Conservation (phyloP, 208 protist species). For the Borovskyia barvae region DNA sequence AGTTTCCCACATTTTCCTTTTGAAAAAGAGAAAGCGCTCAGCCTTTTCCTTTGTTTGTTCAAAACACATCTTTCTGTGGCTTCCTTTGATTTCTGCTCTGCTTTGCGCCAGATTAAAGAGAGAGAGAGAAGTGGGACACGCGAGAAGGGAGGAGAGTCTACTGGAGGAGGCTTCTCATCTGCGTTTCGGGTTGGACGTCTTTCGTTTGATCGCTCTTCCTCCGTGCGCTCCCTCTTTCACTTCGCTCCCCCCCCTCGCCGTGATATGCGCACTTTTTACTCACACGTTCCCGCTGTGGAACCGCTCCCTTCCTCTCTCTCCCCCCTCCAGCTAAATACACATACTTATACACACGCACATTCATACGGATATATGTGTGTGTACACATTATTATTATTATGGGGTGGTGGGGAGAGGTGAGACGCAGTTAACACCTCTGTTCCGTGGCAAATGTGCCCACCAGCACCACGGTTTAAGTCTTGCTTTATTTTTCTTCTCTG, state of each 20-base stretch:
- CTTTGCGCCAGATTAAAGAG: too few relatives aligned
- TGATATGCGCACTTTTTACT: constrained; percentile 50
- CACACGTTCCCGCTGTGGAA: constrained; percentile 19
- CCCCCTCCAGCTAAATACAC: constrained; percentile 1
- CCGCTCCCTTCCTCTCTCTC: not conserved
- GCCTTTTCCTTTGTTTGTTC: too few relatives aligned
- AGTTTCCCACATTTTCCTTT: too few relatives aligned
- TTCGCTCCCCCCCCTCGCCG: constrained; percentile 30
- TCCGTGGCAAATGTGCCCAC: not conserved
- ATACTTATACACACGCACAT: not conserved
- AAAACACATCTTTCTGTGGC: too few relatives aligned
- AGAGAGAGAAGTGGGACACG: too few relatives aligned
- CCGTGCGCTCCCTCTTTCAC: not conserved
- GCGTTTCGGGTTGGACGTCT: not conserved
- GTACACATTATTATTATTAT: constrained; percentile 13
- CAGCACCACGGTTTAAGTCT: too few relatives aligned
- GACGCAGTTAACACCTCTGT: not conserved
- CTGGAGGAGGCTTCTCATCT: too few relatives aligned
- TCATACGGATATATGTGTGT: constrained; percentile 2
- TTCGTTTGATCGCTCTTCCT: not conserved
- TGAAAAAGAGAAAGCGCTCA: too few relatives aligned
- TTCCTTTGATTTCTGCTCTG: too few relatives aligned
- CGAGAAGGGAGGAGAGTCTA: not conserved
- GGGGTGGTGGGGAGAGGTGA: not conserved
- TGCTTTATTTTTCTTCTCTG: too few relatives aligned